Evolutionary conservation across 2,329 filamentous ascomycete species (phyloP).

Genomic region (Colletotrichum sp.): DNA sequence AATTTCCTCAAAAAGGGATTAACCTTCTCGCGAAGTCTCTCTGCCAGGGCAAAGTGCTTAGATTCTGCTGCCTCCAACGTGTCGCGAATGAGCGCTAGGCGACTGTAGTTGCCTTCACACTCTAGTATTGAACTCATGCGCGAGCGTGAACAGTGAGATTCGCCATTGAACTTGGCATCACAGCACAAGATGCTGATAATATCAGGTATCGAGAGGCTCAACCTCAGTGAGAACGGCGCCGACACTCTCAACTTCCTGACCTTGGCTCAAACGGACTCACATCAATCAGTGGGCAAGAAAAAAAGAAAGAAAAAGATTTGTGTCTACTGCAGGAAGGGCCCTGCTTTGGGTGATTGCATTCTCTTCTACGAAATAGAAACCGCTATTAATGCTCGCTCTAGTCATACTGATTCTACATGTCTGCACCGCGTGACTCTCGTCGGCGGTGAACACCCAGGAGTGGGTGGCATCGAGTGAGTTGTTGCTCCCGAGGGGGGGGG

Average conservation of each 20-base stretch:
- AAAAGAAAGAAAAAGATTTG: background rate
- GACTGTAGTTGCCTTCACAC: background rate
- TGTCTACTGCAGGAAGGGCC: background rate
- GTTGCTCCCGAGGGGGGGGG: background rate
- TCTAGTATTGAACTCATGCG: background rate
- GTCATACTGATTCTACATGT: background rate
- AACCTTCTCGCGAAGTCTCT: background rate
- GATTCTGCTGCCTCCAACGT: background rate
- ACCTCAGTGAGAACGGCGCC: background rate
- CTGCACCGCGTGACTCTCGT: background rate
- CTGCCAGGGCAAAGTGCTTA: background rate
- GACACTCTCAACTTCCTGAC: background rate
- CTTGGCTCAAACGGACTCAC: background rate
- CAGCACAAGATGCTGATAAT: background rate
- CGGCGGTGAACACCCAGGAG: too few species aligned
- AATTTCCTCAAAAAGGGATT: background rate
- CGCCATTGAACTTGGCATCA: background rate
- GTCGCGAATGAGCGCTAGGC: background rate
- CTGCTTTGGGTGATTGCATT: background rate
- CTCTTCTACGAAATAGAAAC: background rate
- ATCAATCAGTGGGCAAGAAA: background rate
- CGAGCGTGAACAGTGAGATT: background rate
- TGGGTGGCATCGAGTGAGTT: background rate
- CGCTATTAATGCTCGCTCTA: slow-evolving; percentile 1
- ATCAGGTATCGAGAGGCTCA: background rate